phyloP scores from a whole-genome alignment of 805 yeast species.

The Candida insectorum region DNA sequence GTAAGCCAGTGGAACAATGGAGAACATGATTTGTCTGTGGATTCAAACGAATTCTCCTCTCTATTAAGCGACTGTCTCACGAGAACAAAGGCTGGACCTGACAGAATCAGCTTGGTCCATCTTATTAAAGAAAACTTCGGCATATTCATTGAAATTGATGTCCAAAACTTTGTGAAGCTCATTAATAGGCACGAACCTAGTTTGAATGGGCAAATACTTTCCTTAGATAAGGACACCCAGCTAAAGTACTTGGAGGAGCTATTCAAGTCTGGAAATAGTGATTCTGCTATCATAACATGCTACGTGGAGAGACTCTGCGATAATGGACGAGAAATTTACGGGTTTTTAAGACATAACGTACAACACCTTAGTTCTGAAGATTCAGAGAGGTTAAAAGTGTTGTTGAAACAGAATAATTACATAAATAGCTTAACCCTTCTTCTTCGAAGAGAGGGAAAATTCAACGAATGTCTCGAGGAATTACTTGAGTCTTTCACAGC shows the following conservation, averaged over 20 bases:
- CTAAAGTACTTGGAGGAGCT: conserved; percentile 25
- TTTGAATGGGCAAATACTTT: conserved; percentile 36
- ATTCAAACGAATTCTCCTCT: conserved; percentile 14
- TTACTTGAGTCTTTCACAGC: conserved; percentile 12
- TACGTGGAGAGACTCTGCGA: conserved; percentile 1
- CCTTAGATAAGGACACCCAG: conserved; percentile 16
- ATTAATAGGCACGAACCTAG: conserved; percentile 35
- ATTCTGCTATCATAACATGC: conserved; percentile 6
- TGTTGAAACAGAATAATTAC: conserved; percentile 20
- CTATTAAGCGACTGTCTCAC: conserved; percentile 25
- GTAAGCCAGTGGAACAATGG: conserved; percentile 19
- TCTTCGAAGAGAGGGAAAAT: conserved; percentile 17
- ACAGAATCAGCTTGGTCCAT: conserved; percentile 19
- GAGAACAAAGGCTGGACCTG: conserved; percentile 16
- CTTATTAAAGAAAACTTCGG: conserved; percentile 24
- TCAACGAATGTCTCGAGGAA: conserved; percentile 27
- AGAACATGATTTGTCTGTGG: conserved; percentile 8
- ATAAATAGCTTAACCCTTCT: conserved; percentile 31
- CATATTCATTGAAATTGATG: conserved; percentile 23
- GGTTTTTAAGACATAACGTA: conserved; percentile 11
- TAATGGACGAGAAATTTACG: conserved; percentile 5
- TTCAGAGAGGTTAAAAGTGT: conserved; percentile 6
- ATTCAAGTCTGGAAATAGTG: conserved; percentile 18
- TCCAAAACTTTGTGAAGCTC: conserved; percentile 30
- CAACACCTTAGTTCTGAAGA: conserved; percentile 4